Base-by-base conservation (phyloP, 345 rosid species). In the Corchorus olitorius region DNA sequence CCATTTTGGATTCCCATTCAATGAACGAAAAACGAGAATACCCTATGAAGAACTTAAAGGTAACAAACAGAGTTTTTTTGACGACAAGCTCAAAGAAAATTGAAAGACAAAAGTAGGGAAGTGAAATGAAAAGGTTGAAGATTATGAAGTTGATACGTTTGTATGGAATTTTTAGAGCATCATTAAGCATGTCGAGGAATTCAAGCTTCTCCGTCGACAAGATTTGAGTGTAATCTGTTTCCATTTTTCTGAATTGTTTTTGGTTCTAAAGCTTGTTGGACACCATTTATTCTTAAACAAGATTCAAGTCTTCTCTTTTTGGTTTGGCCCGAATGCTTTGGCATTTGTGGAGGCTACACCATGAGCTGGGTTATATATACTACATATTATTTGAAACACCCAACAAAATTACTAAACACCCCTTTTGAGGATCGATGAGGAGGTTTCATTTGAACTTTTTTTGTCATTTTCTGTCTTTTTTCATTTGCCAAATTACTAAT, bases 81-180 rank as follows among this genome's bases (percentile, higher is more conserved):
- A 83, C 78, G 13, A 73, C 46, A 19, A 67, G 37, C 61, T 87
- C 81, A 4, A 72, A 79, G 74, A 73, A 71, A 46, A 79, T 16
- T 69, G 77, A 77, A 81, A 76, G 70, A 82, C 63, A 83, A 41
- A 87, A 76, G 33, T 77, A 70, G 52, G 89, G 88, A 15, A 83
- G 39, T 65, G 81, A 66, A n/a, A 75, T 49, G 48, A 84, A 37
- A 59, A 81, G 34, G 37, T 53, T 73, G 70, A 80, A 70, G 65
- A 84, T 48, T 76, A 79, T 8, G 54, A 84, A 72, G 20, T 53
- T 73, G 62, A 72, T 34, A 62, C 75, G 78, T 74, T 64, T 19
- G 1, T 1, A 20, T n/a, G 80, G 75, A 54, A 84, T 22, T 64
- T 45, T 62, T 0, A 50, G 33, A 8, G 87, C 77, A 73, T 74